Percentiles rank a stretch among this genome's conserved stretches.
Conservation (phyloP, 2,329 filamentous ascomycete genomes). For the Dactylellina drechsleri region DNA sequence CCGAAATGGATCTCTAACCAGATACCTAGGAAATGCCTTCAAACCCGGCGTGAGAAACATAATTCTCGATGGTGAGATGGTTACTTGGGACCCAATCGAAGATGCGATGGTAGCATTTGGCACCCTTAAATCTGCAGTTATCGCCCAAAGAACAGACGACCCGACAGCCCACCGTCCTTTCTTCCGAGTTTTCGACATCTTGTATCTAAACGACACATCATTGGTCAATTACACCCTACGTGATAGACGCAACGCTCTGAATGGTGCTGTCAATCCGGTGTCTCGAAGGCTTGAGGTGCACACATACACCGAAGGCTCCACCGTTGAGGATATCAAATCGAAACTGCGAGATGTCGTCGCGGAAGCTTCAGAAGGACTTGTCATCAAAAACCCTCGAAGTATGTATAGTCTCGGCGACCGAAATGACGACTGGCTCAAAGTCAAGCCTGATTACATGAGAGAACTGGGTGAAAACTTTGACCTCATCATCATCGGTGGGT, state of each 20-base stretch:
- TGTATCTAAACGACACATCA: conserved; percentile 83
- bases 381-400: conserved; percentile 79
- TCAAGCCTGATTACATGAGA: conserved; percentile 98
- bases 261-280: conserved; percentile 74
- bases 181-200: conserved; percentile 85
- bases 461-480: conserved; percentile 95
- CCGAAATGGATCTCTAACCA: conserved; percentile 78
- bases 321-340: conserved; percentile 78
- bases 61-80: conserved; percentile 97
- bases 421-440: conserved; percentile 97
- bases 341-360: conserved; percentile 83
- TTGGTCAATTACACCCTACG: conserved; percentile 84
- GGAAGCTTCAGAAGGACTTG: conserved; percentile 66
- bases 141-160: conserved; percentile 76
- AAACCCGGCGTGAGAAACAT: conserved; percentile 79
- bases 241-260: conserved; percentile 80
- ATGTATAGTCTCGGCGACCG: conserved; percentile 87
- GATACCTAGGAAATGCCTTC: conserved; percentile 82
- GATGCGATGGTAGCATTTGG: conserved; percentile 90
- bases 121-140: conserved; percentile 88
- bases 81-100: conserved; percentile 90
- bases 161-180: conserved; percentile 76
- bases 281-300: conserved; percentile 86
- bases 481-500: conserved; percentile 87
- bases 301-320: conserved; percentile 73